A percentile compares a stretch with the other conserved stretches of the same genome.
Evolutionary conservation across 805 yeast species (phyloP).

Genomic region (Isabelozyma heimii): DNA sequence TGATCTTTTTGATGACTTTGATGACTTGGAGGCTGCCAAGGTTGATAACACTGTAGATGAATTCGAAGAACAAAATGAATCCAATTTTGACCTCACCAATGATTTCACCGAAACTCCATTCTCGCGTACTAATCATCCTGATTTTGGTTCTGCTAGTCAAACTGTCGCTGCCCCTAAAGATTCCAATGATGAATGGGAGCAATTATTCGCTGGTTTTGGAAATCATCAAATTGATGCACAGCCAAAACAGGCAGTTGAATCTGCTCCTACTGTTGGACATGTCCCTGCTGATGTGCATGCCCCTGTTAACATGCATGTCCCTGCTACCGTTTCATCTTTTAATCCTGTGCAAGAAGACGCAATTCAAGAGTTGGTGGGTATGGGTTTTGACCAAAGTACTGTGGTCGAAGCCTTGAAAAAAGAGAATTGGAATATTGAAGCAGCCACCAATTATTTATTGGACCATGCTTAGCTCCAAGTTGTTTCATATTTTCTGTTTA

Average conservation of each 20-base stretch:
- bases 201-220: slow-evolving; percentile 86
- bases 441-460: slow-evolving; percentile 81
- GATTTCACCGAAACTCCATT: slow-evolving; percentile 27
- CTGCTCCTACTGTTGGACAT: slow-evolving; percentile 2
- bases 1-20: slow-evolving; percentile 39
- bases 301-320: slow-evolving; percentile 1
- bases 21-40: slow-evolving; percentile 33
- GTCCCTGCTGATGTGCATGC: not conserved
- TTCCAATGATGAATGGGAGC: slow-evolving; percentile 85
- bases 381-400: slow-evolving; percentile 77
- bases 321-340: slow-evolving; percentile 6
- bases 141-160: slow-evolving; percentile 30
- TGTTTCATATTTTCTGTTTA: not conserved
- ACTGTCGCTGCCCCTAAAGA: slow-evolving; percentile 10
- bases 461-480: slow-evolving; percentile 57
- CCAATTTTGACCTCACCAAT: slow-evolving; percentile 21
- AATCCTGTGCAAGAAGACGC: slow-evolving; percentile 50
- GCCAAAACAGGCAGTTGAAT: slow-evolving; percentile 11
- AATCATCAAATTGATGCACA: slow-evolving; percentile 32
- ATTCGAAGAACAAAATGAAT: slow-evolving; percentile 20
- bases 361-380: slow-evolving; percentile 75
- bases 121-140: slow-evolving; percentile 30
- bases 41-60: slow-evolving; percentile 26
- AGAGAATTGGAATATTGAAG: slow-evolving; percentile 73
- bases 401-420: slow-evolving; percentile 66